A percentile compares a stretch with the other conserved stretches of the same genome.
Evolutionary conservation across 305 asterid genomes (phyloP).

Genomic region (Fraxinus baroniana): DNA sequence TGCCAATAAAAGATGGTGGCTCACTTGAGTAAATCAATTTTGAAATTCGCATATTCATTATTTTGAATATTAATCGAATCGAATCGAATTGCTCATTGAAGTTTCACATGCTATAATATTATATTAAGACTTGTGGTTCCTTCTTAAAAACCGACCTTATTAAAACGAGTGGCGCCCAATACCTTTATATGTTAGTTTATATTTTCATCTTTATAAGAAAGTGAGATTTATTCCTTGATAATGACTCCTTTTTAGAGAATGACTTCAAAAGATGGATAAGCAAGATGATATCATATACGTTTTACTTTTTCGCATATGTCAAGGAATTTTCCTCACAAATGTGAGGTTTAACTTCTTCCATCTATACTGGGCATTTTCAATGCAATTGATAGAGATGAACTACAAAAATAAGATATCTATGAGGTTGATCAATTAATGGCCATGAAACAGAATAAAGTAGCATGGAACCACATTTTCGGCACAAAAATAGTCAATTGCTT

Average conservation of each 20-base stretch:
- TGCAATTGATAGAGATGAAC: not conserved
- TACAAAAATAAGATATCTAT: too few species aligned
- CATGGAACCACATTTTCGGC: not conserved
- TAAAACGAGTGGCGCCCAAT: not conserved
- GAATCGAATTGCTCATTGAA: too few species aligned
- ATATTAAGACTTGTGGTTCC: too few species aligned
- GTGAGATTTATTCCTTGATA: too few species aligned
- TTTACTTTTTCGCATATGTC: not conserved
- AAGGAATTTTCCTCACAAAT: not conserved
- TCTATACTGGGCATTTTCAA: not conserved
- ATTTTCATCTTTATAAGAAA: too few species aligned
- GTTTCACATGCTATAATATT: too few species aligned
- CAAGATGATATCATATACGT: not conserved
- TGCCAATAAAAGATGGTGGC: not conserved
- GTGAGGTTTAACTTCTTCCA: not conserved
- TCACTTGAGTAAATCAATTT: not conserved
- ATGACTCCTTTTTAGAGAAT: not conserved
- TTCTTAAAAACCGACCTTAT: too few species aligned
- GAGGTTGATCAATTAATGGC: not conserved
- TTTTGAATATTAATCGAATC: too few species aligned
- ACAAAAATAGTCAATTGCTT: not conserved
- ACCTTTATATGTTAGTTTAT: too few species aligned
- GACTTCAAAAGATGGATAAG: not conserved
- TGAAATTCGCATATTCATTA: too few species aligned
- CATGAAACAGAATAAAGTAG: not conserved